phyloP scores from a whole-genome alignment of 2,329 filamentous ascomycete genomes.

The Botrytis galanthina region DNA sequence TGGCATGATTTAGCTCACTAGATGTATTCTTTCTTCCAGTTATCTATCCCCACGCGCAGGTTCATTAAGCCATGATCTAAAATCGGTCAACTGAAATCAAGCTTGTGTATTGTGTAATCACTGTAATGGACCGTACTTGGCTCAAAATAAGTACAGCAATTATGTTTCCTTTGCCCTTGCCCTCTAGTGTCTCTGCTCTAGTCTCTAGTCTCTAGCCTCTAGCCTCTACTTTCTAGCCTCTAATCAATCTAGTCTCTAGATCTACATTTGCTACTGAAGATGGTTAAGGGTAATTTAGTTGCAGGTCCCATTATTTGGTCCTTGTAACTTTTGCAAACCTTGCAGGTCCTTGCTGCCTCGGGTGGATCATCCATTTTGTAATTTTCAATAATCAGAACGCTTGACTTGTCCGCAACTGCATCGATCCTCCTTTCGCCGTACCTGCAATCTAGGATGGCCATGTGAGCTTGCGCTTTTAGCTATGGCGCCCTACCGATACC shows the following conservation, averaged over 20 bases:
- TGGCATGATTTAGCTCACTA: not conserved
- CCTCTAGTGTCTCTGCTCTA: not conserved
- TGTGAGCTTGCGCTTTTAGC: conserved; percentile 30
- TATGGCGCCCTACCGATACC: conserved; percentile 28
- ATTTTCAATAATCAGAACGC: conserved; percentile 17
- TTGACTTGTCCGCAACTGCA: conserved; percentile 23
- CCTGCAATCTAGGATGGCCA: conserved; percentile 30
- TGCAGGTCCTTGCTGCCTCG: conserved; percentile 16
- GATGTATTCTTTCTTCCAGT: not conserved
- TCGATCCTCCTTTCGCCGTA: conserved; percentile 25
- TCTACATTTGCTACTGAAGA: conserved; percentile 17
- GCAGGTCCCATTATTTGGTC: conserved; percentile 18
- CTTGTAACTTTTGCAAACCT: conserved; percentile 22
- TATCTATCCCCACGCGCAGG: not conserved
- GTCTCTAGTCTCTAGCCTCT: not conserved
- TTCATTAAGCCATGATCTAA: not conserved
- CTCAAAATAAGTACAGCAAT: not conserved
- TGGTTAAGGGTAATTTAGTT: conserved; percentile 12
- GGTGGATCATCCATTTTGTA: conserved; percentile 25
- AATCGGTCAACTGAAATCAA: not conserved
- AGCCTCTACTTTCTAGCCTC: not conserved
- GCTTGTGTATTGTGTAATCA: not conserved
- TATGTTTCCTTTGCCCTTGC: not conserved
- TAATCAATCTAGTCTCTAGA: conserved; percentile 4
- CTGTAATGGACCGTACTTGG: not conserved